These are phyloP conservation scores for Fomes fomentarius DNA, from an alignment of 1,284 basidiomycete species.

Conservation along the genomic window DNA sequence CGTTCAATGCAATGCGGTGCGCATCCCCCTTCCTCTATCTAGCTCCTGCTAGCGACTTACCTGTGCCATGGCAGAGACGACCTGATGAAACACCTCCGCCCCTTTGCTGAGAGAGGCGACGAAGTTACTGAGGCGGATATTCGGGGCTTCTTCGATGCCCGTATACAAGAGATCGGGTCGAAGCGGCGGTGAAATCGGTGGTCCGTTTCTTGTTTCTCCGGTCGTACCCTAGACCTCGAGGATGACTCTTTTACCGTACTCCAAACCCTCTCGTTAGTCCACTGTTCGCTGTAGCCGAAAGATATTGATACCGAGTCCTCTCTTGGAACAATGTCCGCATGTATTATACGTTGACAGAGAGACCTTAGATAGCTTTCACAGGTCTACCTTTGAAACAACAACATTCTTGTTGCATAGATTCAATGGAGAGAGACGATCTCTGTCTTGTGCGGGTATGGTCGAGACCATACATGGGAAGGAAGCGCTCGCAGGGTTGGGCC, in stretches of 20 bases:
- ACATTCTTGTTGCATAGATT: too few relatives aligned
- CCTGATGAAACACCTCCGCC: constrained; percentile 70
- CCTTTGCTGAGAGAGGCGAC: constrained; percentile 77
- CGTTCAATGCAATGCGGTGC: constrained; percentile 79
- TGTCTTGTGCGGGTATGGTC: too few relatives aligned
- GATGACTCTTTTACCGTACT: neutral
- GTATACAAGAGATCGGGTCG: constrained; percentile 20
- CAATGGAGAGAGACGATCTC: too few relatives aligned
- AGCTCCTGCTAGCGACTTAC: neutral
- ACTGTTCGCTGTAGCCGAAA: too few relatives aligned
- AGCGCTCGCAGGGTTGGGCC: constrained; percentile 12
- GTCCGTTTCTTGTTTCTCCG: too few relatives aligned
- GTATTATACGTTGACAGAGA: too few relatives aligned
- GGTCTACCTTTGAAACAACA: too few relatives aligned
- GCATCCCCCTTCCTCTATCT: constrained; percentile 22
- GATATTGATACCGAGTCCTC: too few relatives aligned
- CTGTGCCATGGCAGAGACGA: constrained; percentile 54
- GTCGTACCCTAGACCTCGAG: constrained; percentile 6
- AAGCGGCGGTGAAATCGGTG: constrained; percentile 17
- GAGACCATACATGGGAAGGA: neutral
- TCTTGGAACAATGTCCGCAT: too few relatives aligned
- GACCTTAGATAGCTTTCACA: too few relatives aligned
- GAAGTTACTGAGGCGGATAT: constrained; percentile 78
- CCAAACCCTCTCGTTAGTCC: too few relatives aligned
- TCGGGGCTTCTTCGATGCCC: constrained; percentile 64